phyloP scores from a whole-genome alignment of 192 early-diverging fungal genomes.

The Backusella tuberculispora region DNA sequence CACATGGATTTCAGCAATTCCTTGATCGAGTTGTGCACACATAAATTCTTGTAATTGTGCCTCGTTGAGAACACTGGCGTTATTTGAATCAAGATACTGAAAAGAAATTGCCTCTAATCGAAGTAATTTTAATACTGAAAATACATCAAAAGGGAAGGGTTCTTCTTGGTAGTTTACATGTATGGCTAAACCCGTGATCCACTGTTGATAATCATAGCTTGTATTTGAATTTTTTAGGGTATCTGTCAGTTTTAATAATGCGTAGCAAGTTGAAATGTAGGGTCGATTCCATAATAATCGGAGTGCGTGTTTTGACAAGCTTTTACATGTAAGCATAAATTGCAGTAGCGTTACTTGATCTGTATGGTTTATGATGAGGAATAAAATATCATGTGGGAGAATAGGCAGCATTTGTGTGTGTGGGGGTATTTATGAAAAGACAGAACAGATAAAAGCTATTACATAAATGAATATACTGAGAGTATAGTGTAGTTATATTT shows the following conservation, averaged over 20 bases:
- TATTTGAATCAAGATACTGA: not conserved
- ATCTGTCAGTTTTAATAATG: not conserved
- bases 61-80: not conserved
- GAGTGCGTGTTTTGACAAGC: not conserved
- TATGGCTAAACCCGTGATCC: not conserved
- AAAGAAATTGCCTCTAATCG: not conserved
- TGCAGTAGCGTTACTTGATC: not conserved
- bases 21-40: not conserved
- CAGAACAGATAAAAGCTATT: too few species aligned
- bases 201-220: not conserved
- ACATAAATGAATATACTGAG: too few species aligned
- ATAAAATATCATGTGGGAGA: slow-evolving; percentile 1
- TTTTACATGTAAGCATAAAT: not conserved
- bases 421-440: too few species aligned
- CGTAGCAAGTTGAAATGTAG: not conserved
- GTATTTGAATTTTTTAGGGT: not conserved
- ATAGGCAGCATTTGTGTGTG: not conserved
- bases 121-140: not conserved
- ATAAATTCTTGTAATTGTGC: not conserved
- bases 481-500: too few species aligned
- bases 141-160: not conserved
- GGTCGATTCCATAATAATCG: slow-evolving; percentile 1
- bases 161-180: not conserved
- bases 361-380: slow-evolving; percentile 6
- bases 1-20: not conserved